phyloP scores from a whole-genome alignment of 148 eudicot species.

The Rheum nobile region DNA sequence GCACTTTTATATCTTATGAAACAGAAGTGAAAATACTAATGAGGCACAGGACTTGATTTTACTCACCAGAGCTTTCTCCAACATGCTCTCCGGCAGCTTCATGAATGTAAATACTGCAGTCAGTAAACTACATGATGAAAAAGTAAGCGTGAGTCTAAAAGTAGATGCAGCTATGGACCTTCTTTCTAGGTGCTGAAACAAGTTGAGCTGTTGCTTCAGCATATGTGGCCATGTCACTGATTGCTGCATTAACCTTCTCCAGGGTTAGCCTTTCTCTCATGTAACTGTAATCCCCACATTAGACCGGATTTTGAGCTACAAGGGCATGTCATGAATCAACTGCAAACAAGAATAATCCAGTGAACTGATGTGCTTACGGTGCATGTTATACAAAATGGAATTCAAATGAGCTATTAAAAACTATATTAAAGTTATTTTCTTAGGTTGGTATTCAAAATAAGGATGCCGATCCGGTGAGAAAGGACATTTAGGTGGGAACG shows the following conservation, averaged over 20 bases:
- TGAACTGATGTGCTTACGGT: constrained; percentile 36
- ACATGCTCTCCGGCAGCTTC: constrained; percentile 61
- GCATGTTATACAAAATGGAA: no score
- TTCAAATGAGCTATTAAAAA: no score
- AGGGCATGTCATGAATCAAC: neutral
- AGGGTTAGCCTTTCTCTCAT: constrained; percentile 89
- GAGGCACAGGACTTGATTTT: neutral
- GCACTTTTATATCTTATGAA: neutral
- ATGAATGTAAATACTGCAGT: constrained; percentile 15
- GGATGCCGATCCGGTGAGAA: no score
- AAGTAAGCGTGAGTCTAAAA: neutral
- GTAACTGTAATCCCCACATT: constrained; percentile 38
- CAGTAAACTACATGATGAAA: constrained; percentile 2
- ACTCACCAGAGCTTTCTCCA: constrained; percentile 86
- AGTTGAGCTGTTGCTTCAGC: constrained; percentile 86
- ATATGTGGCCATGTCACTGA: constrained; percentile 70
- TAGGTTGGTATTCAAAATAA: no score
- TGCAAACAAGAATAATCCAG: neutral
- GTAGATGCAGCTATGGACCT: constrained; percentile 30
- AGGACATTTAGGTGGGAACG: no score
- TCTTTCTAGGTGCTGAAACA: constrained; percentile 73
- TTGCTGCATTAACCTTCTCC: constrained; percentile 85
- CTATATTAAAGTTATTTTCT: no score
- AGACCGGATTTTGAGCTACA: constrained; percentile 2
- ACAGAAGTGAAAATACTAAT: neutral